Conservation (phyloP, 106 monocot species). For the Phalaenopsis equestris region DNA sequence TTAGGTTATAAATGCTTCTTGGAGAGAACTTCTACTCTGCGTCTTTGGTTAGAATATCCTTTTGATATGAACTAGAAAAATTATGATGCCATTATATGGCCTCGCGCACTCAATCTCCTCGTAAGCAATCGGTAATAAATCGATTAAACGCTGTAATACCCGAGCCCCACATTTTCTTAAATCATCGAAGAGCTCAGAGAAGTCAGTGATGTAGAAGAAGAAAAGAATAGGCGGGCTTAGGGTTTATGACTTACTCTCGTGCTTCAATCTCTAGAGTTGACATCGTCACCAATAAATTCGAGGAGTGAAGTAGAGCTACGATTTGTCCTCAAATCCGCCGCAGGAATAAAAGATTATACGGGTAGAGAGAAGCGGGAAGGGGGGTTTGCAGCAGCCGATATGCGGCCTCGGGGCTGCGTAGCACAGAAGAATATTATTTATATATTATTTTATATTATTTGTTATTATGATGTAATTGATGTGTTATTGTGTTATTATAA, state of each 20-base stretch:
- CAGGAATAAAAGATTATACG: neutral
- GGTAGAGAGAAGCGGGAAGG: neutral
- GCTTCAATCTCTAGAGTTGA: conserved; percentile 52
- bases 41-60: neutral
- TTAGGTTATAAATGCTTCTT: too few species aligned
- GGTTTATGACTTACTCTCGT: conserved; percentile 37
- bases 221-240: neutral
- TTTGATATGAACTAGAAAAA: neutral
- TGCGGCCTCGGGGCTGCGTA: neutral
- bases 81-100: neutral
- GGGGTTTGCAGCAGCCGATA: neutral
- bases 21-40: too few species aligned
- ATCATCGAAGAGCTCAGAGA: neutral
- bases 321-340: neutral
- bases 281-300: conserved; percentile 12
- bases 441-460: too few species aligned
- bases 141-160: neutral
- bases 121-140: too few species aligned
- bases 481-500: too few species aligned
- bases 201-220: neutral
- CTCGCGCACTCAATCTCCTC: neutral
- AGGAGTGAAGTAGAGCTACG: neutral
- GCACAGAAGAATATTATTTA: too few species aligned
- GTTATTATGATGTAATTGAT: too few species aligned
- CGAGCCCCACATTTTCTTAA: neutral